phyloP scores from a whole-genome alignment of 2,329 filamentous ascomycete species.

The Alternaria viburni region DNA sequence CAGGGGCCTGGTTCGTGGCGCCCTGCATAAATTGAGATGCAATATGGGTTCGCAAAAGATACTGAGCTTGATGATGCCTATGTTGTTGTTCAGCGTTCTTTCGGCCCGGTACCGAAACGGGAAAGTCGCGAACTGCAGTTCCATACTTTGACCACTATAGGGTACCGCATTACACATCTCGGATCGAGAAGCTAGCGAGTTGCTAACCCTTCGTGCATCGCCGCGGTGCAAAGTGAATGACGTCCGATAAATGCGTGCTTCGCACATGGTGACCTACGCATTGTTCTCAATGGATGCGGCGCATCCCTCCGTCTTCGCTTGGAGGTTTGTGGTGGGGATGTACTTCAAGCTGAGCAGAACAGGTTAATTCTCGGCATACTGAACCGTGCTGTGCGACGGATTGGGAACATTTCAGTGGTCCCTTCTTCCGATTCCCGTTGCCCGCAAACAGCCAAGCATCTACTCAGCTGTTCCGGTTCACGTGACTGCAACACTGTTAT shows the following conservation, averaged over 20 bases:
- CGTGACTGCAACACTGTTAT: slow-evolving; percentile 3
- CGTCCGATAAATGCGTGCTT: background rate
- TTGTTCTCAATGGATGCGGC: background rate
- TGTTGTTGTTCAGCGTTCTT: background rate
- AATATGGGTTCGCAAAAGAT: slow-evolving; percentile 8
- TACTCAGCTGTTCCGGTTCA: background rate
- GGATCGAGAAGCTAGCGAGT: background rate
- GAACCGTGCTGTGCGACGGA: background rate
- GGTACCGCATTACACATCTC: background rate
- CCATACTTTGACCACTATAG: background rate
- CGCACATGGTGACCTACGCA: background rate
- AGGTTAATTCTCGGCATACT: background rate
- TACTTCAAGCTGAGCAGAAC: background rate
- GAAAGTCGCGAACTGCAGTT: background rate
- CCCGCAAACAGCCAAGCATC: background rate
- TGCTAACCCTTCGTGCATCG: background rate
- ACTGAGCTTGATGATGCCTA: background rate
- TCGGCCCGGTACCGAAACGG: background rate
- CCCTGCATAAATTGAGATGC: background rate
- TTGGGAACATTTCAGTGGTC: background rate
- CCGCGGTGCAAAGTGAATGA: background rate
- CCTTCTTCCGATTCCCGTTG: background rate
- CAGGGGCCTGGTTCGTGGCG: background rate
- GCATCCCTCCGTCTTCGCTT: background rate
- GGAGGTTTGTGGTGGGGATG: background rate